phyloP scores from a whole-genome alignment of 2,329 filamentous ascomycete species.

The Cercospora beticola region DNA sequence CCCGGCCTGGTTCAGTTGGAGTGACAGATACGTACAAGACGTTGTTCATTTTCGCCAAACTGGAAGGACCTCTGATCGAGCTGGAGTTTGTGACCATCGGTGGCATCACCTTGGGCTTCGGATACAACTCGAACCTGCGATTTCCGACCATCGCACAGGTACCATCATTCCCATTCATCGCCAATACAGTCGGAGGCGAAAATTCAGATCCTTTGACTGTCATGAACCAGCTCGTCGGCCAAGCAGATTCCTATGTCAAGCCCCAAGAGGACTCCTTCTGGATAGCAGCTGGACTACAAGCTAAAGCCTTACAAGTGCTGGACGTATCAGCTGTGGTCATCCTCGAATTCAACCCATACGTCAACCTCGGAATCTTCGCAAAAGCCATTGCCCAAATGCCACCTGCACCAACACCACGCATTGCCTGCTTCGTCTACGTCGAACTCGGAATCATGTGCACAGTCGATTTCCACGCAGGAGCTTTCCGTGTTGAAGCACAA shows the following conservation, averaged over 20 bases:
- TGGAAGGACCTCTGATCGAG: conserved; percentile 18
- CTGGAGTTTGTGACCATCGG: conserved; percentile 15
- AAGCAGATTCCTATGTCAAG: neutral
- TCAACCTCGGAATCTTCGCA: conserved; percentile 15
- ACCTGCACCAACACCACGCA: neutral
- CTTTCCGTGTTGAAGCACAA: conserved; percentile 2
- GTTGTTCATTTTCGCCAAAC: conserved; percentile 17
- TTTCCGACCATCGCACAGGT: conserved; percentile 13
- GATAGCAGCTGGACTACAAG: conserved; percentile 15
- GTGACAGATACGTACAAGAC: conserved; percentile 7
- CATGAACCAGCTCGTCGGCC: conserved; percentile 8
- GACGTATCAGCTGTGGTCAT: conserved; percentile 4
- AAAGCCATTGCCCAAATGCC: conserved; percentile 15
- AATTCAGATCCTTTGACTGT: conserved; percentile 2
- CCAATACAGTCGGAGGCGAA: neutral
- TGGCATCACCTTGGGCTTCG: conserved; percentile 17
- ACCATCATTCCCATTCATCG: conserved; percentile 11
- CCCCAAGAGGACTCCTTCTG: conserved; percentile 12
- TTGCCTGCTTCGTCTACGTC: conserved; percentile 4
- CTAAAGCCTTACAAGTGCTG: conserved; percentile 9
- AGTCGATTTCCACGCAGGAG: conserved; percentile 7
- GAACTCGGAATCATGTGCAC: conserved; percentile 6
- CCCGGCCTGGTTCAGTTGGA: neutral
- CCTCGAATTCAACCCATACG: conserved; percentile 9
- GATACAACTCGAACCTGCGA: conserved; percentile 14